Conservation (phyloP, 2,329 filamentous ascomycete species). For the Bipolaris bicolor region DNA sequence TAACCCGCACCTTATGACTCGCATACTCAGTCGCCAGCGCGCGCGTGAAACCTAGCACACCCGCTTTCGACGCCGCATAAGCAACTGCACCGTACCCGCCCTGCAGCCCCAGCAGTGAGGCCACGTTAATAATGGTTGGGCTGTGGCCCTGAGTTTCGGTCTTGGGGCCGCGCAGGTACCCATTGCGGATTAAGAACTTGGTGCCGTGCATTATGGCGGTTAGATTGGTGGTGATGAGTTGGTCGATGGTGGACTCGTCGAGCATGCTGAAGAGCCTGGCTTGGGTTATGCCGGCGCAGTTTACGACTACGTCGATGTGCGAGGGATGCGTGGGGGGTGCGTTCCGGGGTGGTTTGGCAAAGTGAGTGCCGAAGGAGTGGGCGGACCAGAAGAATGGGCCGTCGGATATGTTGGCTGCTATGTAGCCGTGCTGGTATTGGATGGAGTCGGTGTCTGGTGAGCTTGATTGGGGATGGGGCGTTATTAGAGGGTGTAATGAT, state of each 20-base stretch:
- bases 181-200: slow-evolving; percentile 55
- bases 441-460: too few relatives aligned
- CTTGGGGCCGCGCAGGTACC: neutral
- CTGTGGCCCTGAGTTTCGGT: slow-evolving; percentile 20
- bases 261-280: slow-evolving; percentile 67
- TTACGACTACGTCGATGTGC: slow-evolving; percentile 66
- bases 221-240: slow-evolving; percentile 73
- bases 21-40: slow-evolving; percentile 69
- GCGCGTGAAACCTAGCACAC: slow-evolving; percentile 73
- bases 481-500: slow-evolving; percentile 22
- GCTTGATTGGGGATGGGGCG: neutral
- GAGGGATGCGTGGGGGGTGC: slow-evolving; percentile 6
- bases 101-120: slow-evolving; percentile 73
- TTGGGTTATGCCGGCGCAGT: slow-evolving; percentile 78
- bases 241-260: slow-evolving; percentile 57
- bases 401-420: slow-evolving; percentile 35
- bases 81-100: slow-evolving; percentile 73
- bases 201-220: slow-evolving; percentile 68
- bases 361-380: slow-evolving; percentile 2
- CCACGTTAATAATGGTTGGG: slow-evolving; percentile 76
- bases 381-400: slow-evolving; percentile 33
- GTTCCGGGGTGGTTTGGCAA: slow-evolving; percentile 8
- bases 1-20: slow-evolving; percentile 70
- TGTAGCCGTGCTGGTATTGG: slow-evolving; percentile 28
- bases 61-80: slow-evolving; percentile 82